Conservation (phyloP, 2,329 filamentous ascomycete genomes). For the Ceratocystis eucalypticola region DNA sequence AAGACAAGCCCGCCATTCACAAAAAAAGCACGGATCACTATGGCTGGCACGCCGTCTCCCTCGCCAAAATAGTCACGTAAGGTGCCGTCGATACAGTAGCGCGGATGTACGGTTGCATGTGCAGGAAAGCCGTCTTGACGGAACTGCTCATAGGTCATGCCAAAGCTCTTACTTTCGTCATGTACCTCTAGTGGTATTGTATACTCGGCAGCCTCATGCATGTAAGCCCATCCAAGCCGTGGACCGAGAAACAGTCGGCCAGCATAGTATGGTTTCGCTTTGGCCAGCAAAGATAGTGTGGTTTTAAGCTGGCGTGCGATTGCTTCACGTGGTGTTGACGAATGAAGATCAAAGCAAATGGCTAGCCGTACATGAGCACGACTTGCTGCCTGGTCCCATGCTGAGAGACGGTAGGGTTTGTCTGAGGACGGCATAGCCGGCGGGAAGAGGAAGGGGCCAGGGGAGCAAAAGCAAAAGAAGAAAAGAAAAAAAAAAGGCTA, state of each 20-base stretch:
- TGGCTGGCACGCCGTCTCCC: constrained; percentile 26
- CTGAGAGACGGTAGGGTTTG: constrained; percentile 18
- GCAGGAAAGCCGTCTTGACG: constrained; percentile 24
- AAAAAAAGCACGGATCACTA: constrained; percentile 29
- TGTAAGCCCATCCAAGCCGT: constrained; percentile 20
- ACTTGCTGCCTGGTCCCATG: constrained; percentile 21
- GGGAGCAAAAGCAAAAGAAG: background rate
- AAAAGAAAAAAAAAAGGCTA: background rate
- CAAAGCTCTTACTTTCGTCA: constrained; percentile 21
- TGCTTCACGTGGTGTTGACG: constrained; percentile 13
- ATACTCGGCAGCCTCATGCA: constrained; percentile 19
- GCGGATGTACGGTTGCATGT: constrained; percentile 24
- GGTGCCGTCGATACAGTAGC: constrained; percentile 20
- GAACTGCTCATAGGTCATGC: constrained; percentile 24
- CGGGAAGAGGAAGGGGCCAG: background rate
- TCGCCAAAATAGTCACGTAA: constrained; percentile 2
- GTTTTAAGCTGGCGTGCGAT: constrained; percentile 19
- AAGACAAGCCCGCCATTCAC: constrained; percentile 31
- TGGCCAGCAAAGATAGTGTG: constrained; percentile 21
- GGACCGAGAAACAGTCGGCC: constrained; percentile 23
- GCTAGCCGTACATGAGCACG: constrained; percentile 20
- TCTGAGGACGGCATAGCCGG: constrained; percentile 1
- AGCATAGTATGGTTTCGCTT: constrained; percentile 24
- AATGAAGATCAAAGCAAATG: constrained; percentile 23
- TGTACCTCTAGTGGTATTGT: constrained; percentile 22